Evolutionary conservation across 345 rosid genomes (phyloP).

Genomic region (Salix koriyanagi): DNA sequence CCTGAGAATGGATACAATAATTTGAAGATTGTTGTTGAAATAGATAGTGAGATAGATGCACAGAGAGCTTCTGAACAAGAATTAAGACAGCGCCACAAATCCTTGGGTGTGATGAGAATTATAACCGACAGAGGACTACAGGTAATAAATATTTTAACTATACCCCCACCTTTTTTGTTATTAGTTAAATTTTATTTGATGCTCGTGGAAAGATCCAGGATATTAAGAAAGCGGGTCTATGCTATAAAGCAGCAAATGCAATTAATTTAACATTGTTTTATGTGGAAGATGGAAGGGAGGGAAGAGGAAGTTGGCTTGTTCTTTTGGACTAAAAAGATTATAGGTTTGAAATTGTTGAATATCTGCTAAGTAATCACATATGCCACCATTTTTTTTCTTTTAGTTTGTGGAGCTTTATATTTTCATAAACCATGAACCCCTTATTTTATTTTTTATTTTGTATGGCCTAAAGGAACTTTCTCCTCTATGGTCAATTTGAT

Average conservation of each 20-base stretch:
- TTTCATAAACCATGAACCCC: too few species aligned
- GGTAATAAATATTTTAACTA: conserved; percentile 38
- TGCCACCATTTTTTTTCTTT: too few species aligned
- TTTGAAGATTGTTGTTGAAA: conserved; percentile 80
- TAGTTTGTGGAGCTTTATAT: too few species aligned
- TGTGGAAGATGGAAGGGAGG: background rate
- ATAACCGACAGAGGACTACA: conserved; percentile 78
- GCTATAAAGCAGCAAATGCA: background rate
- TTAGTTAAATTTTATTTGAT: too few species aligned
- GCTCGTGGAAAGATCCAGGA: too few species aligned
- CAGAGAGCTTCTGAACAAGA: conserved; percentile 70
- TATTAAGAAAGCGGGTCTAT: background rate
- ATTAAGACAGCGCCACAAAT: conserved; percentile 70
- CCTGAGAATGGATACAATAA: conserved; percentile 76
- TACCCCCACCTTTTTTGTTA: background rate
- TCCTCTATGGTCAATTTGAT: background rate
- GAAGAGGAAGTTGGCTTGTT: background rate
- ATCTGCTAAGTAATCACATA: too few species aligned
- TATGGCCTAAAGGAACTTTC: too few species aligned
- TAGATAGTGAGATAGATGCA: conserved; percentile 77
- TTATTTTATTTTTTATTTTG: too few species aligned
- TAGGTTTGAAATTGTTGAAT: background rate
- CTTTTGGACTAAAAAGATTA: background rate
- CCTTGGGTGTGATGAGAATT: conserved; percentile 64
- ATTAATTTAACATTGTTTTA: background rate